These are phyloP conservation scores for Apiospora kogelbergensis DNA, from an alignment of 2,329 filamentous ascomycete genomes.

Conservation along the genomic window DNA sequence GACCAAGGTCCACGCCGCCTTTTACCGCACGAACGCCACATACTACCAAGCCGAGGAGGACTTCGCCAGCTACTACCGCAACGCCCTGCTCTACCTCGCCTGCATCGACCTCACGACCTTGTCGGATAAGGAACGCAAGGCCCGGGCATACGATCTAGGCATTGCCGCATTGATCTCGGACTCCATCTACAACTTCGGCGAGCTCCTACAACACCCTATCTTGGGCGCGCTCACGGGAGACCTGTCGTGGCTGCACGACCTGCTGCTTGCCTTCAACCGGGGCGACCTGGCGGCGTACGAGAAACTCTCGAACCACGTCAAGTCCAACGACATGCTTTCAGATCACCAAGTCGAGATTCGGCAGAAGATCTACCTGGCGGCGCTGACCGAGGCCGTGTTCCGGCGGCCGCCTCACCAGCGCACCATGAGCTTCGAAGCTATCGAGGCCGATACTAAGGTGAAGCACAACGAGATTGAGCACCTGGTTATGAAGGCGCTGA, in stretches of 20 bases:
- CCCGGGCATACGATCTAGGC: constrained; percentile 87
- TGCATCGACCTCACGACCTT: constrained; percentile 85
- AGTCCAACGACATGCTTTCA: constrained; percentile 75
- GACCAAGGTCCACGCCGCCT: constrained; percentile 90
- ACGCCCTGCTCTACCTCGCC: constrained; percentile 93
- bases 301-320: constrained; percentile 76
- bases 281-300: constrained; percentile 90
- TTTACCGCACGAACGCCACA: constrained; percentile 92
- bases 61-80: constrained; percentile 96
- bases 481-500: constrained; percentile 98
- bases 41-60: constrained; percentile 94
- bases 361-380: constrained; percentile 97
- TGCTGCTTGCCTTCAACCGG: constrained; percentile 97
- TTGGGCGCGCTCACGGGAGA: constrained; percentile 80
- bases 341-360: constrained; percentile 82
- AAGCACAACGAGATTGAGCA: constrained; percentile 92
- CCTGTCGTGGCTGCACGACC: constrained; percentile 85
- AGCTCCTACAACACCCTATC: constrained; percentile 96
- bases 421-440: constrained; percentile 87
- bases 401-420: constrained; percentile 93
- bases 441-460: constrained; percentile 90
- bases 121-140: constrained; percentile 71
- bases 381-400: constrained; percentile 94
- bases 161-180: constrained; percentile 91
- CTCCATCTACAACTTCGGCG: constrained; percentile 98